These are phyloP conservation scores for Lathyrus aphaca DNA, from an alignment of 306 rosid genomes.

Conservation along the genomic window DNA sequence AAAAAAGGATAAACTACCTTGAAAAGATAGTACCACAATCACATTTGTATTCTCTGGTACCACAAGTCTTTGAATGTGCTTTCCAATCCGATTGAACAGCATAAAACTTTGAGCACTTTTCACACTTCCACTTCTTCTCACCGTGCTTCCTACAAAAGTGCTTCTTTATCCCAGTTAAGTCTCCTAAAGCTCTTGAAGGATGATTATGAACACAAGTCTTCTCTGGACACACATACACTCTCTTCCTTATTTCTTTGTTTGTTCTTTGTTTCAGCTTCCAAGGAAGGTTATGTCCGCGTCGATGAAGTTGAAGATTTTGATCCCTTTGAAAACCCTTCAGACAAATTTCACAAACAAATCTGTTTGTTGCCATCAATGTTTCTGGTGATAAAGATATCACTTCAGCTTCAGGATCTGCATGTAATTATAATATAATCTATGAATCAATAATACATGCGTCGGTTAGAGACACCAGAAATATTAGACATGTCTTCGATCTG, in stretches of 20 bases:
- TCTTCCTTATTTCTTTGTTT: conserved; percentile 65
- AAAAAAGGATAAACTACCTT: conserved; percentile 38
- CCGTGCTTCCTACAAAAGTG: conserved; percentile 94
- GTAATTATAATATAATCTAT: neutral
- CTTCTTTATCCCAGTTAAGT: conserved; percentile 84
- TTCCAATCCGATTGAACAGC: conserved; percentile 95
- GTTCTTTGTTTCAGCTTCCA: conserved; percentile 91
- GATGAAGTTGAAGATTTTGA: conserved; percentile 85
- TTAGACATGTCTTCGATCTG: neutral
- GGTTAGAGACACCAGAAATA: too few relatives aligned
- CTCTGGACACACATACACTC: conserved; percentile 90
- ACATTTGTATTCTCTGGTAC: conserved; percentile 89
- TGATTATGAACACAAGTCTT: conserved; percentile 77
- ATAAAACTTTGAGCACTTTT: conserved; percentile 78
- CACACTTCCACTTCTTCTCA: conserved; percentile 94
- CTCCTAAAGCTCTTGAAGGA: conserved; percentile 85
- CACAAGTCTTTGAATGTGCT: conserved; percentile 88
- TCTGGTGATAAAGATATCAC: conserved; percentile 85
- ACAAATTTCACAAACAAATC: conserved; percentile 81
- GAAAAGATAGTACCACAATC: conserved; percentile 92
- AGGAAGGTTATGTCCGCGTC: conserved; percentile 89
- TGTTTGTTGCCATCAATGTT: conserved; percentile 83
- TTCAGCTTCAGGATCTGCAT: conserved; percentile 90
- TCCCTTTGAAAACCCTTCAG: conserved; percentile 89
- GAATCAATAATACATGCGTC: neutral